Evolutionary conservation across 2,329 filamentous ascomycete species (phyloP).

Genomic region (Penicillium verrucosum): DNA sequence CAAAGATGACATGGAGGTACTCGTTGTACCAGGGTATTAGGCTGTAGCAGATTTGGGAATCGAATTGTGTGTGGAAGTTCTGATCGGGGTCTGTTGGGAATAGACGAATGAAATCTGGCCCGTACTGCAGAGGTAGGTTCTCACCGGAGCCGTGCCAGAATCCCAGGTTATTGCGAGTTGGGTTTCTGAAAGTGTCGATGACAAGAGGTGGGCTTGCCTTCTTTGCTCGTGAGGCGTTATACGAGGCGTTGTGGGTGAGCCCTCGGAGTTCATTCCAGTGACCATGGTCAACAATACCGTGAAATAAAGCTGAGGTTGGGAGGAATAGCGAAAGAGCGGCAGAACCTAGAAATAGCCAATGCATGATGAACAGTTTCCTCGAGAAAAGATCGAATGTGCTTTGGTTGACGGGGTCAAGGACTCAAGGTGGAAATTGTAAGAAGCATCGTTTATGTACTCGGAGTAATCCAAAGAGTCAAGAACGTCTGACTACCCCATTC

Average conservation of each 20-base stretch:
- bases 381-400: constrained; percentile 4
- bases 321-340: constrained; percentile 5
- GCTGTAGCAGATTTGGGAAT: constrained; percentile 53
- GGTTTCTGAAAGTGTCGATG: constrained; percentile 59
- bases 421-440: background rate
- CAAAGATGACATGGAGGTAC: constrained; percentile 64
- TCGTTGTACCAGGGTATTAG: constrained; percentile 53
- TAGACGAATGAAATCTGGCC: constrained; percentile 53
- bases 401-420: background rate
- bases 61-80: constrained; percentile 59
- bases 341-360: background rate
- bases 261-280: constrained; percentile 18
- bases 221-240: background rate
- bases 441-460: background rate
- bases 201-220: constrained; percentile 33
- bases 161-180: constrained; percentile 56
- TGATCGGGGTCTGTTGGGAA: constrained; percentile 60
- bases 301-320: constrained; percentile 1
- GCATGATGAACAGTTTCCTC: constrained; percentile 2
- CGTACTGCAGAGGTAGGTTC: constrained; percentile 52
- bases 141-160: constrained; percentile 67
- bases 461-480: background rate
- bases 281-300: constrained; percentile 1
- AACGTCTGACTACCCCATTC: background rate
- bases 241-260: background rate